A percentile compares a stretch with the other conserved stretches of the same genome.
phyloP scores from a whole-genome alignment of 495 filamentous ascomycete genomes.

The Parachaetomium inaequale region DNA sequence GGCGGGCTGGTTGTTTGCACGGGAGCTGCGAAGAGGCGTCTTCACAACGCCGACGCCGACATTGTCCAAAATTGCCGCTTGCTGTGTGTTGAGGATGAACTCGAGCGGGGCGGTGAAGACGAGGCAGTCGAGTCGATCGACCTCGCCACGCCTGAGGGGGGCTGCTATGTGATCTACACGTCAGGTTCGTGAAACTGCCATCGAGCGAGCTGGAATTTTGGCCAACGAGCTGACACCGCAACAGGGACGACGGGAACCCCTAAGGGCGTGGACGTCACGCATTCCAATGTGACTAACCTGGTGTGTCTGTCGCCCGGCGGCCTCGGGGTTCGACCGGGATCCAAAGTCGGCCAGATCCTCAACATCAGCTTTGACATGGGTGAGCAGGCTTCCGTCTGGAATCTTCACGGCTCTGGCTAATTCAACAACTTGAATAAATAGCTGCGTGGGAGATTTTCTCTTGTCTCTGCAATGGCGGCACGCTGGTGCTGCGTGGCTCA shows the following conservation, averaged over 20 bases:
- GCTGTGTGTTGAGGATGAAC: not conserved
- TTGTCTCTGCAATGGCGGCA: conserved; percentile 40
- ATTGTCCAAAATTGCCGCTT: not conserved
- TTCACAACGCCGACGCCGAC: conserved; percentile 2
- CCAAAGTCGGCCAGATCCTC: conserved; percentile 36
- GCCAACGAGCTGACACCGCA: not conserved
- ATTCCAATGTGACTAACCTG: conserved; percentile 34
- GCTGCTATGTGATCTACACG: conserved; percentile 42
- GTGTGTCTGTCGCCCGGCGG: conserved; percentile 32
- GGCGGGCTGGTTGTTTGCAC: conserved; percentile 21
- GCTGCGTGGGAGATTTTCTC: conserved; percentile 41
- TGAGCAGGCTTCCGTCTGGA: conserved; percentile 13
- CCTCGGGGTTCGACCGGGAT: conserved; percentile 36
- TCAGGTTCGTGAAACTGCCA: conserved; percentile 24
- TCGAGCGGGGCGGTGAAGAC: not conserved
- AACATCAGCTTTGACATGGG: conserved; percentile 43
- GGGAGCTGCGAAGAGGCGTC: conserved; percentile 17
- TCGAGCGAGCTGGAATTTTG: not conserved
- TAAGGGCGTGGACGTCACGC: conserved; percentile 41
- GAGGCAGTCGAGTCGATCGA: not conserved
- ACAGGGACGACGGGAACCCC: conserved; percentile 36
- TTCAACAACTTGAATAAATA: conserved; percentile 9
- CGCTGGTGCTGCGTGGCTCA: conserved; percentile 22
- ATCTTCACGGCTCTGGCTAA: not conserved
- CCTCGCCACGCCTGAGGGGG: not conserved